Evolutionary conservation across 768 basidiomycete species (phyloP), one percentile per base, ranked within the genome.

Genomic region (Panellus pusillus): DNA sequence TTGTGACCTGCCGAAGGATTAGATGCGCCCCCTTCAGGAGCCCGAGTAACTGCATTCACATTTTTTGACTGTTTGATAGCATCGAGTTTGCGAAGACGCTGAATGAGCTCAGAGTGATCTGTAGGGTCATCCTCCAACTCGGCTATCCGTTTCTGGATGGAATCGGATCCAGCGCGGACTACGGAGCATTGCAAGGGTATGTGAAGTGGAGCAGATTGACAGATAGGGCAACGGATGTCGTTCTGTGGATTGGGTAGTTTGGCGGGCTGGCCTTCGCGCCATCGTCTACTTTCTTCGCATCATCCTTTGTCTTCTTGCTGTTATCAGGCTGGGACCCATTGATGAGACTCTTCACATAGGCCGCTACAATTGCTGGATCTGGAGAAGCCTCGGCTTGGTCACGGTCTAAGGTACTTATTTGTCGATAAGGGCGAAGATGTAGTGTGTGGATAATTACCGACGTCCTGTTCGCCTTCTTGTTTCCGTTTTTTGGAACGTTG

Each of bases 131-230:
- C 56, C 61, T 68, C 57, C 60, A 84, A 65, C 55, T 80, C 75
- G 8, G 61, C 65, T 39, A 86, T 65, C 48, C 81, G 79, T 45
- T 66, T 67, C 55, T 68, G 70, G 60, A 86, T 73, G 8, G 74
- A 64, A 8, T 68, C 65, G 0, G 75, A 62, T 9, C 81, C 79
- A 35, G 71, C 71, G 20, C 68, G 53, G 20, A 86, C 70, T 19
- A 75, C 64, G 6, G 80, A 79, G 63, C 84, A 86, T 40, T 65
- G 65, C 45, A 72, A 71, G n/a, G 75, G 77, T 47, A 72, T 67
- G 56, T 86, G 84, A 36, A 71, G 68, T 7, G 79, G 75, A 4
- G 59, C 57, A 41, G 65, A 65, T 17, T 69, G 66, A 65, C 84
- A 86, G 18, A 81, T 67, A 37, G 76, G 76, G 55, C 83, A 81